phyloP scores from a whole-genome alignment of 139 green algal species.

The Pleodorina starrii region DNA sequence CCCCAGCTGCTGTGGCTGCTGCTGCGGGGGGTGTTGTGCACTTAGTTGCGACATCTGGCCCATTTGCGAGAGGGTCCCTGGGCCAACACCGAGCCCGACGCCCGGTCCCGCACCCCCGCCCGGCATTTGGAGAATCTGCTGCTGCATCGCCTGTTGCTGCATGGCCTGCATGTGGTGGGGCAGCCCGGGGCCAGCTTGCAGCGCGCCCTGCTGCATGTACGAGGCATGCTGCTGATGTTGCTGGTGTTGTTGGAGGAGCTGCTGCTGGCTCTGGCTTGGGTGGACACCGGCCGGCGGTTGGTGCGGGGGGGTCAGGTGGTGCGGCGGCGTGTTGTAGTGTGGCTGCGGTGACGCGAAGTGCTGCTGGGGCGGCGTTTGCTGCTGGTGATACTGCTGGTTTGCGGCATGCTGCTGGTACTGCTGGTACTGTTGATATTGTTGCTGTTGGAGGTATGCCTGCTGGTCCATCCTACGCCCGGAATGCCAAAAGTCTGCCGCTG shows the following conservation, averaged over 20 bases:
- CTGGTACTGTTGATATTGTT: background rate
- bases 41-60: background rate
- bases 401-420: background rate
- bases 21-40: background rate
- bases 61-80: background rate
- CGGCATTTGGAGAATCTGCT: background rate
- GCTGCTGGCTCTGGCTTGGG: slow-evolving; percentile 7
- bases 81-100: background rate
- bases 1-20: slow-evolving; percentile 7
- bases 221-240: slow-evolving; percentile 27
- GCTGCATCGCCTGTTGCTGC: slow-evolving; percentile 6
- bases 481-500: no score
- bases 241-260: slow-evolving; percentile 5
- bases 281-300: background rate
- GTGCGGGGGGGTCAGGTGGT: background rate
- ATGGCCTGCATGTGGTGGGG: background rate
- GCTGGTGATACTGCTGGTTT: background rate
- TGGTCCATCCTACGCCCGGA: slow-evolving; percentile 25
- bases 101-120: background rate
- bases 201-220: slow-evolving; percentile 7
- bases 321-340: background rate
- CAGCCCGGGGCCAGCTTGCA: background rate
- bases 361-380: background rate
- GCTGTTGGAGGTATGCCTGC: slow-evolving; percentile 26
- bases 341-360: slow-evolving; percentile 6